Evolutionary conservation across 345 rosid species (phyloP).

Genomic region (Aurinia saxatilis): DNA sequence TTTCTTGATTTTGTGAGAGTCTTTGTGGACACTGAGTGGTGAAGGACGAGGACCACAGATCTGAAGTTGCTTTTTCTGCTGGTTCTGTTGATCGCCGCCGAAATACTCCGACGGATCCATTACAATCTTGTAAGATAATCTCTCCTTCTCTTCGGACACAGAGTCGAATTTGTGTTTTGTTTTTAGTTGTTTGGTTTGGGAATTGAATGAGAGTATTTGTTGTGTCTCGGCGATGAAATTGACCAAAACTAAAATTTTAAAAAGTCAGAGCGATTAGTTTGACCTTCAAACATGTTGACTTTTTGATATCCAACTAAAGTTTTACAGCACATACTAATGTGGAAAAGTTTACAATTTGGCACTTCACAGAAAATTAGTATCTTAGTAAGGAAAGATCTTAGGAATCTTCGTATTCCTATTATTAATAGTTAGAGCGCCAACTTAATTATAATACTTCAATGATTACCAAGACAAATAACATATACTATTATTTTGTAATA

Average conservation of each 20-base stretch:
- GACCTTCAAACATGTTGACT: constrained; percentile 31
- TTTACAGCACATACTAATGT: constrained; percentile 14
- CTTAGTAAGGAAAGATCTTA: constrained; percentile 6
- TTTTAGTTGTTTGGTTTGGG: constrained; percentile 14
- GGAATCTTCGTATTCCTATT: neutral
- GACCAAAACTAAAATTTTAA: constrained; percentile 15
- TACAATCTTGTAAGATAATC: neutral
- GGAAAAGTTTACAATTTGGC: neutral
- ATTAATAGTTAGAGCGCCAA: too few relatives aligned
- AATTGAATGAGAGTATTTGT: constrained; percentile 2
- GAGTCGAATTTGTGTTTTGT: neutral
- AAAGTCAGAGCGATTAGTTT: constrained; percentile 7
- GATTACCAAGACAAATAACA: neutral
- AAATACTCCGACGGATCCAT: constrained; percentile 40
- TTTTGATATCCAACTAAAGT: constrained; percentile 2
- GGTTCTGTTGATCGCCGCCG: constrained; percentile 26
- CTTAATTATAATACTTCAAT: neutral
- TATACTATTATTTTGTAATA: neutral
- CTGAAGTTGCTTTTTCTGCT: constrained; percentile 36
- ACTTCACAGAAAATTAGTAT: neutral
- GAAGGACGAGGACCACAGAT: constrained; percentile 75
- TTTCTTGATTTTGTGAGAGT: constrained; percentile 59
- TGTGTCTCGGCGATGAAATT: constrained; percentile 11
- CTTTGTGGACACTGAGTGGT: constrained; percentile 52
- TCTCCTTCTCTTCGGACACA: neutral